Base-by-base conservation (phyloP, 306 rosid species). In the Hippophae tibetana region DNA sequence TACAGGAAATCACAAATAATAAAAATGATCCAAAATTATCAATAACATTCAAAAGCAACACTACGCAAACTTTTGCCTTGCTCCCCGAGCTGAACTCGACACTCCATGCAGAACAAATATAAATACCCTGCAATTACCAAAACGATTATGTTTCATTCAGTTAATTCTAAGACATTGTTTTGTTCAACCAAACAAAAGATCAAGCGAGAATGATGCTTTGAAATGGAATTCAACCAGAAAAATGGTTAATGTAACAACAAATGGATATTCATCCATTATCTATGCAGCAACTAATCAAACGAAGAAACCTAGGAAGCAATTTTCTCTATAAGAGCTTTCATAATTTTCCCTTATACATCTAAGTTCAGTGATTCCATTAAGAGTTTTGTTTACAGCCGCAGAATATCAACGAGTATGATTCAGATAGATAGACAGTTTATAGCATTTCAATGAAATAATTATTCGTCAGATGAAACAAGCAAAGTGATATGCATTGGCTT, bases 71-170 rank as follows among this genome's bases (percentile, higher is more conserved):
- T 13, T 65, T 27, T 18, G 51, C 41, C 43, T 40, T 67, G 58
- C 69, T 68, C 51, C 72, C 69, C 12, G 45, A 67, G 70, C 56
- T 47, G 47, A 51, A 71, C 52, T 62, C 61, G 51, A 56, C 44
- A 74, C 47, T 58, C 74, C 63, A 48, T 8, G 52, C 44, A 66
- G 54, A 10, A 6, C 41, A 42, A 63, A 56, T 3, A 49, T 49
- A 49, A 49, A 14, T 11, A 18, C 63, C 74, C 81, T 76, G 81
- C 77, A 76, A 26, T 38, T 47, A 60, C 54, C 52, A 18, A 62
- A 45, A 60, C 18, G 44, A 69, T 9, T 12, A 27, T 27, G 38
- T 5, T 51, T 58, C 43, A 13, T 48, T 64, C 53, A 48, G 27
- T 27, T 12, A 18, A 42, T 13, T 42, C 23, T 46, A 13, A 8